These are phyloP conservation scores for Rhizophlyctis rosea DNA, from an alignment of 192 early-diverging fungal species.

Conservation along the genomic window DNA sequence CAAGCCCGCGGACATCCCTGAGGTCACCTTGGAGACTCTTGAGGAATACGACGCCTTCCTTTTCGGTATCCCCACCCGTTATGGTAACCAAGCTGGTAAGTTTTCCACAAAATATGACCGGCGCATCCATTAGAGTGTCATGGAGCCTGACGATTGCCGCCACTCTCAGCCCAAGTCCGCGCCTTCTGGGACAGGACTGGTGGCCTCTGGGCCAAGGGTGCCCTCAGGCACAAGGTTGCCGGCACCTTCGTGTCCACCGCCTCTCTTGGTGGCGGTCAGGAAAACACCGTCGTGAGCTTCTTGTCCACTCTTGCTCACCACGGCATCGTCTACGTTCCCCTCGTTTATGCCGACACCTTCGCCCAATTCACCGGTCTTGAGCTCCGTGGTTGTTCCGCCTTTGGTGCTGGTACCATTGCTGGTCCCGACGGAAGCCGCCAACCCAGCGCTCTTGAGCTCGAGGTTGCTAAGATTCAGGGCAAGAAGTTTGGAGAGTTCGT, in stretches of 20 bases:
- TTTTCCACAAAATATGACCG: slow-evolving; percentile 1
- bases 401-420: slow-evolving; percentile 66
- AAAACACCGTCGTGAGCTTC: slow-evolving; percentile 66
- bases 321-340: slow-evolving; percentile 72
- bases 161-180: slow-evolving; percentile 73
- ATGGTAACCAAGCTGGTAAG: slow-evolving; percentile 30
- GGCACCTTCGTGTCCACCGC: slow-evolving; percentile 71
- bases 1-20: slow-evolving; percentile 42
- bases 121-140: not conserved
- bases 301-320: slow-evolving; percentile 69
- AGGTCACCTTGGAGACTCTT: slow-evolving; percentile 34
- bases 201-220: slow-evolving; percentile 47
- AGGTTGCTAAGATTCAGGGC: slow-evolving; percentile 51
- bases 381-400: slow-evolving; percentile 28
- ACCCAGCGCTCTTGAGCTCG: slow-evolving; percentile 53
- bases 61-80: slow-evolving; percentile 50
- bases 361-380: slow-evolving; percentile 2
- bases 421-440: slow-evolving; percentile 64
- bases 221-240: slow-evolving; percentile 62
- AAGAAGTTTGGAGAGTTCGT: slow-evolving; percentile 36
- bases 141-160: not conserved
- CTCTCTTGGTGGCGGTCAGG: slow-evolving; percentile 71
- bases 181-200: slow-evolving; percentile 61
- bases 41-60: slow-evolving; percentile 50
- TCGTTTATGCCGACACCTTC: slow-evolving; percentile 50